Percentiles rank a stretch among this genome's conserved stretches.
phyloP scores from a whole-genome alignment of 306 rosid species.

The Amphicarpaea edgeworthii region DNA sequence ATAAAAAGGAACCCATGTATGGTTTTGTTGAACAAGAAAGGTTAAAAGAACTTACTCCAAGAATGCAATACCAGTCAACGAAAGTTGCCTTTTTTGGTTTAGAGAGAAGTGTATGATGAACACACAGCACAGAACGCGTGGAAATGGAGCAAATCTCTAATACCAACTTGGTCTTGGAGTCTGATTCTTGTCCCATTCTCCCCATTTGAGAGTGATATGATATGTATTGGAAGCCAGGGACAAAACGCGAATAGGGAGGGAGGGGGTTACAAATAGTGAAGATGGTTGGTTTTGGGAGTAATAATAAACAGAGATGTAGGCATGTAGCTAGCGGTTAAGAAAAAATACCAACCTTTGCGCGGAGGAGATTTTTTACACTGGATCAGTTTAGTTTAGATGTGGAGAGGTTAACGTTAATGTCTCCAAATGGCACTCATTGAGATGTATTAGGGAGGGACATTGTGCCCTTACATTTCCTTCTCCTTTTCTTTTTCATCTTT shows the following conservation, averaged over 20 bases:
- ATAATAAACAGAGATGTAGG: slow-evolving; percentile 56
- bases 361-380: slow-evolving; percentile 67
- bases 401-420: slow-evolving; percentile 50
- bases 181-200: slow-evolving; percentile 70
- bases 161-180: slow-evolving; percentile 75
- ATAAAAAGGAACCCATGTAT: slow-evolving; percentile 20
- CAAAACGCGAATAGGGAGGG: slow-evolving; percentile 47
- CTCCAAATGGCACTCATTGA: slow-evolving; percentile 54
- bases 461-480: slow-evolving; percentile 29
- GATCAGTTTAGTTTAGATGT: slow-evolving; percentile 59
- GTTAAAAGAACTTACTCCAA: slow-evolving; percentile 71
- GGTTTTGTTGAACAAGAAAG: not conserved
- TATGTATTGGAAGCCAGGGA: slow-evolving; percentile 40
- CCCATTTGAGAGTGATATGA: slow-evolving; percentile 53
- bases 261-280: slow-evolving; percentile 55
- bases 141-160: slow-evolving; percentile 82
- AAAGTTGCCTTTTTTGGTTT: slow-evolving; percentile 51
- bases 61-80: slow-evolving; percentile 89
- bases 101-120: slow-evolving; percentile 66
- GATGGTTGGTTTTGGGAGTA: slow-evolving; percentile 40
- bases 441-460: slow-evolving; percentile 34
- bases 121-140: slow-evolving; percentile 58
- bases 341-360: slow-evolving; percentile 69
- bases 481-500: slow-evolving; percentile 11
- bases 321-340: slow-evolving; percentile 97